Conservation (phyloP, 768 basidiomycete species). For the Boletus rubescentipes region DNA sequence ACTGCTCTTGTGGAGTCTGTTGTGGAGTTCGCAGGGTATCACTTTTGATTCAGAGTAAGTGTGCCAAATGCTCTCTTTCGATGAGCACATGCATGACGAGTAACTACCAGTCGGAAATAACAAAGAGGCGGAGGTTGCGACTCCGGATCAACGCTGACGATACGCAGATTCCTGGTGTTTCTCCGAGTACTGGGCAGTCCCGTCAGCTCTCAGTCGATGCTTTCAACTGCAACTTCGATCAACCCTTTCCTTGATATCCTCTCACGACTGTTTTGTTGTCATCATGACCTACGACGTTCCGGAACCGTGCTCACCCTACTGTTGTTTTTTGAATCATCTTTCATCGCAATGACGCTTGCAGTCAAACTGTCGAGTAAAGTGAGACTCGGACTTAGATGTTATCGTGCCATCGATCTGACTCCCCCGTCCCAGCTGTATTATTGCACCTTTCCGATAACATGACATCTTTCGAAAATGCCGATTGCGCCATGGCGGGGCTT, state of each 20-base stretch:
- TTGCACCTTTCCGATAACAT: no score
- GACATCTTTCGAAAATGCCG: no score
- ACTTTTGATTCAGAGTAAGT: constrained; percentile 23
- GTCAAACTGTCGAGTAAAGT: no score
- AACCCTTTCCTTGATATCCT: constrained; percentile 59
- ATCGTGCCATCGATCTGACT: no score
- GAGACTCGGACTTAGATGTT: no score
- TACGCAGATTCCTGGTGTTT: constrained; percentile 65
- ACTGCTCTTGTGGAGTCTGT: constrained; percentile 60
- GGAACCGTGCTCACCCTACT: constrained; percentile 33
- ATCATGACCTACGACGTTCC: constrained; percentile 66
- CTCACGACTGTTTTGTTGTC: constrained; percentile 51
- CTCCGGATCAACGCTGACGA: constrained; percentile 50
- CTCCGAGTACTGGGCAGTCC: constrained; percentile 63
- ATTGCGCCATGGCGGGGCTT: no score
- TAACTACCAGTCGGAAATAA: constrained; percentile 74
- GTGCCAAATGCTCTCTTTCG: neutral
- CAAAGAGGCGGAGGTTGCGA: constrained; percentile 68
- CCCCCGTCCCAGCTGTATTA: no score
- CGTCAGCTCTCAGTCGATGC: constrained; percentile 49
- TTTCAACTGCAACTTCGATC: constrained; percentile 66
- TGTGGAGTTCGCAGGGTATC: constrained; percentile 48
- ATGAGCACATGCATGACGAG: neutral
- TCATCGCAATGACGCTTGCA: no score
- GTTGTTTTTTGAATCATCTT: no score